These are phyloP conservation scores for Globisporangium spinosum DNA, from an alignment of 352 stramenopile species.

Conservation along the genomic window DNA sequence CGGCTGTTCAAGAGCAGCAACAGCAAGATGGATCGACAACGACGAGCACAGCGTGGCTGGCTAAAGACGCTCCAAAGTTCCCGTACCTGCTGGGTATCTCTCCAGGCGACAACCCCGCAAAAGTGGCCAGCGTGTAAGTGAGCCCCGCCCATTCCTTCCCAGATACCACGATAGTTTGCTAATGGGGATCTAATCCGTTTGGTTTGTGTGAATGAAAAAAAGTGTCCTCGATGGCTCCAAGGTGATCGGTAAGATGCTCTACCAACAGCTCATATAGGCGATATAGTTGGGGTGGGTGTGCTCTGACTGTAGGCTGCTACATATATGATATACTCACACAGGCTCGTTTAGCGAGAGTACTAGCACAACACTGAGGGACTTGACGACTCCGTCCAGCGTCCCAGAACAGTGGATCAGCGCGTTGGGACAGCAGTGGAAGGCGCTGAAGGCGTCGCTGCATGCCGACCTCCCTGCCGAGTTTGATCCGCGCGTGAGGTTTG, in stretches of 20 bases:
- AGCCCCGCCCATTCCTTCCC: not conserved
- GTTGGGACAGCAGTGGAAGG: slow-evolving; percentile 35
- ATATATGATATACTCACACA: not conserved
- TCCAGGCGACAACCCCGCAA: slow-evolving; percentile 40
- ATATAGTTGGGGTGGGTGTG: not conserved
- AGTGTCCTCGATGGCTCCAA: slow-evolving; percentile 18
- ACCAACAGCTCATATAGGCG: not conserved
- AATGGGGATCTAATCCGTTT: slow-evolving; percentile 1
- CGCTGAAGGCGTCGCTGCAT: slow-evolving; percentile 39
- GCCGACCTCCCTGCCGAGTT: slow-evolving; percentile 44
- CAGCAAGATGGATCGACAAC: not conserved
- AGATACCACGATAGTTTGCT: not conserved
- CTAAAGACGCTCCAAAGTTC: slow-evolving; percentile 50
- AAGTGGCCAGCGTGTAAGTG: slow-evolving; percentile 32
- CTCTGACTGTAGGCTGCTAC: not conserved
- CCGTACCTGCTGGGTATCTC: slow-evolving; percentile 64
- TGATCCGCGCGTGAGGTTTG: slow-evolving; percentile 26
- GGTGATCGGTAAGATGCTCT: slow-evolving; percentile 12
- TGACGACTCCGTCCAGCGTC: slow-evolving; percentile 25
- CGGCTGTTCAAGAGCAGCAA: slow-evolving; percentile 1
- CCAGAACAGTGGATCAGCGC: slow-evolving; percentile 24
- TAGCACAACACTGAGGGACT: slow-evolving; percentile 24
- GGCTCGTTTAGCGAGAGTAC: slow-evolving; percentile 41
- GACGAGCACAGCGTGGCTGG: slow-evolving; percentile 34
- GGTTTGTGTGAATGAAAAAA: not conserved